Base-by-base conservation (phyloP, 2,329 filamentous ascomycete genomes). In the Fulvia fulva region DNA sequence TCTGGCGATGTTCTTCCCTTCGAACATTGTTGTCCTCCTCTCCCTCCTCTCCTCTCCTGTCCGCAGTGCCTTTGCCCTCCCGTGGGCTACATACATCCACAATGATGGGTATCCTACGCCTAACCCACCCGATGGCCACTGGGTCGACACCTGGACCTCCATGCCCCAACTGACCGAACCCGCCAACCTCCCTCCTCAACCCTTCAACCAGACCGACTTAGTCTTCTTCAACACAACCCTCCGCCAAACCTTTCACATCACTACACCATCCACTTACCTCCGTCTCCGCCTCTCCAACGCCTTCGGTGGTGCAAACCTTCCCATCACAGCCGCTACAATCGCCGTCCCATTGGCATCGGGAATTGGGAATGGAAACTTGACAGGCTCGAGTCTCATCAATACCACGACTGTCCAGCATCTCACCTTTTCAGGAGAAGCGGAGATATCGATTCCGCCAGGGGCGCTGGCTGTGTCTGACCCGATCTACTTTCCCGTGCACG, bases 151-250 rank as follows among this genome's bases (percentile, higher is more conserved):
- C 1, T 88, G 85, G 86, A 81, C 82, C 0, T 77, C 83, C 2
- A 87, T 87, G 85, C 84, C 85, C 0, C 85, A 88, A 68, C 73
- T 86, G 43, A 83, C 83, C 1, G 86, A 88, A 66, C 80, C 78
- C 9, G 76, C 73, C 49, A 88, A 88, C 63, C 76, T 88, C 21
- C 85, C 86, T 9, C 81, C 81, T 0, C 69, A 78, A 2, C 82
- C 84, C 44, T 88, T 85, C 67, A 85, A 84, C 68, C 74, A 75
- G 59, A 78, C 76, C 1, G 74, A 75, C 11, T 69, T 76, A n/a
- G 79, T 84, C 5, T 87, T 88, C 68, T 73, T 75, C 47, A 82
- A 87, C 65, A 80, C 83, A 1, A 88, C 86, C 0, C 78, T 89
- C 61, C 84, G 86, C 2, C 86, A 89, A 70, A 88, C 86, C 0